Base-by-base conservation (phyloP, 140 eudicot genomes). In the Cichorium intybus region DNA sequence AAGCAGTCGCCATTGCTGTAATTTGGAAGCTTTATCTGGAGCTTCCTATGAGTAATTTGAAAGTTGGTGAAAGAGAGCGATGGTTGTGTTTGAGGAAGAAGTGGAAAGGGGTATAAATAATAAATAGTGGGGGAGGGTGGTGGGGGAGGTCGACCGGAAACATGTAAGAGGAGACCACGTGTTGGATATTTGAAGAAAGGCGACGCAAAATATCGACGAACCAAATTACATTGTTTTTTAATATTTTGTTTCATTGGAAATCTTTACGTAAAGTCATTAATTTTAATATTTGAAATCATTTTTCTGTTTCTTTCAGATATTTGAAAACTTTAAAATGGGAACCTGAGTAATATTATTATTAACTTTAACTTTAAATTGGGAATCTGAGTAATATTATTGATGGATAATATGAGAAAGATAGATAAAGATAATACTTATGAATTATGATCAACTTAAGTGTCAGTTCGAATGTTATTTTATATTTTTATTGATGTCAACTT, bases 81-180 rank as follows among this genome's bases (percentile, higher is more conserved):
- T 9, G 24, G 53, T 29, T 27, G 39, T 26, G 50, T 10, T 73
- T 73, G 28, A n/a, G 2, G 24, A 17, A 3, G 50, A 49, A 7
- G 64, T 7, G 1, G 16, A 26, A 56, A 54, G 78, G 73, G 72
- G 11, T 59, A 77, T 84, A 77, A 31, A 84, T 77, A 75, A 84
- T 84, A 77, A 24, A 84, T 77, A 71, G 84, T 66, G 64, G 70
- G 66, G 79, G 78, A 64, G 59, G 59, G 56, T 5, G 21, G 51
- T 68, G 12, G 41, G 52, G 15, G 72, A 62, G 56, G 56, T 64
- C 81, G 74, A 83, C 68, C 24, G 20, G 43, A 66, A 63, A 63
- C 60, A 65, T 24, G 68, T 45, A 26, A 48, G 55, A 62, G 60
- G 68, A 65, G 60, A 61, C 83, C 89, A 83, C 90, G 90, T 80